Conservation (phyloP, 148 eudicot species). For the Rhododendron ovatum region DNA sequence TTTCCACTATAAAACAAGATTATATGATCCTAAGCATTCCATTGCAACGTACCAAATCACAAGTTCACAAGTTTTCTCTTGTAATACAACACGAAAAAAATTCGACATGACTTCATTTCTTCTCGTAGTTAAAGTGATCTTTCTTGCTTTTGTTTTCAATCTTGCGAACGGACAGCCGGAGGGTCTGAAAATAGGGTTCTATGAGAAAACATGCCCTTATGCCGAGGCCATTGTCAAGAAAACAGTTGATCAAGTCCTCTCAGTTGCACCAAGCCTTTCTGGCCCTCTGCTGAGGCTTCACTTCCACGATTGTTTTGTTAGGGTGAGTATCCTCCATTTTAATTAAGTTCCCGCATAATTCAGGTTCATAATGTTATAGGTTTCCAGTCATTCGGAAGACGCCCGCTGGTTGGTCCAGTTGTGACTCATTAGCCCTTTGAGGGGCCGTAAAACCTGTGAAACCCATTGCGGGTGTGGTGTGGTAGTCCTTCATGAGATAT, state of each 20-base stretch:
- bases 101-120: background rate
- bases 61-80: background rate
- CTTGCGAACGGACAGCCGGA: background rate
- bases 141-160: background rate
- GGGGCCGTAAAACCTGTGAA: background rate
- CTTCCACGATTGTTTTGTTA: slow-evolving; percentile 5
- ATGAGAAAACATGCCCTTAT: background rate
- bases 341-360: background rate
- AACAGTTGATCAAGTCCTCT: background rate
- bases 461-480: too few relatives aligned
- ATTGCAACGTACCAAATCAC: background rate
- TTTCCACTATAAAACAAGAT: background rate
- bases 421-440: background rate
- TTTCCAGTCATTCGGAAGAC: background rate
- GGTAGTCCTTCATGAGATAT: too few relatives aligned
- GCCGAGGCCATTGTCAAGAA: background rate
- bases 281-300: background rate
- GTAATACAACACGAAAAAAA: background rate
- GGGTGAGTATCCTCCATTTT: background rate
- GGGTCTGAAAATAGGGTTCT: background rate
- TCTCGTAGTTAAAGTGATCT: background rate
- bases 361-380: background rate
- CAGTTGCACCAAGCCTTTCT: background rate
- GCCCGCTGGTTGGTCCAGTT: background rate
- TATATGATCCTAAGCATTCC: background rate